These are phyloP conservation scores for Hypoxylon sp. DNA, from an alignment of 2,329 filamentous ascomycete genomes.

Conservation along the genomic window DNA sequence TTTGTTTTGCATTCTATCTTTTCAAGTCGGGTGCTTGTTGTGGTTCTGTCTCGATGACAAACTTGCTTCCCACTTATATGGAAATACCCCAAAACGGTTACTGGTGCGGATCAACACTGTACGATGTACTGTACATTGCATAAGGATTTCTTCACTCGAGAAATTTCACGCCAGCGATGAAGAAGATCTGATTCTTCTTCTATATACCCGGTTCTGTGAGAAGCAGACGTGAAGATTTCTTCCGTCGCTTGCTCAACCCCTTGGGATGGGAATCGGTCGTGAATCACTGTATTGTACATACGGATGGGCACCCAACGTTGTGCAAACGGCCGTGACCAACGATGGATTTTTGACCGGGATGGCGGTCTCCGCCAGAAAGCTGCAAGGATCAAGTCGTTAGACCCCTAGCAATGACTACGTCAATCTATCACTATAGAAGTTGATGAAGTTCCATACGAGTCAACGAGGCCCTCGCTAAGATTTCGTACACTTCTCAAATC, in stretches of 20 bases:
- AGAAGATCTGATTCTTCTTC: not conserved
- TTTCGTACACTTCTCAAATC: conserved; percentile 4
- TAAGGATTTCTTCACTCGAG: conserved; percentile 9
- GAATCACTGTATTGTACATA: conserved; percentile 42
- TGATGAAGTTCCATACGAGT: conserved; percentile 17
- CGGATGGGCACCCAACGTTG: conserved; percentile 44
- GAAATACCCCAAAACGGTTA: conserved; percentile 49
- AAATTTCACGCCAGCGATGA: conserved; percentile 9
- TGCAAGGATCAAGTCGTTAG: conserved; percentile 49
- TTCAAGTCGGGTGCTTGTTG: conserved; percentile 26
- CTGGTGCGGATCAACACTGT: conserved; percentile 34
- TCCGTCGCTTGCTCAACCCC: conserved; percentile 11
- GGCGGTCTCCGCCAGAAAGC: conserved; percentile 48
- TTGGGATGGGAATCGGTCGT: conserved; percentile 22
- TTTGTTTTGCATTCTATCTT: conserved; percentile 7
- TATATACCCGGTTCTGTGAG: conserved; percentile 4
- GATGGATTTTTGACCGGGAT: conserved; percentile 50
- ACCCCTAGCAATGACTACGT: conserved; percentile 47
- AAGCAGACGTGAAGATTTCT: conserved; percentile 10
- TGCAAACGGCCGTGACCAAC: conserved; percentile 49
- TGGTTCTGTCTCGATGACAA: conserved; percentile 31
- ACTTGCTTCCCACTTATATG: conserved; percentile 42
- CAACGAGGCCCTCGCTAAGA: not conserved
- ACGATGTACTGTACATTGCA: conserved; percentile 23
- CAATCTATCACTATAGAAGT: conserved; percentile 22